Base-by-base conservation (phyloP, 257 asterid species). In the Jasminum sambac region DNA sequence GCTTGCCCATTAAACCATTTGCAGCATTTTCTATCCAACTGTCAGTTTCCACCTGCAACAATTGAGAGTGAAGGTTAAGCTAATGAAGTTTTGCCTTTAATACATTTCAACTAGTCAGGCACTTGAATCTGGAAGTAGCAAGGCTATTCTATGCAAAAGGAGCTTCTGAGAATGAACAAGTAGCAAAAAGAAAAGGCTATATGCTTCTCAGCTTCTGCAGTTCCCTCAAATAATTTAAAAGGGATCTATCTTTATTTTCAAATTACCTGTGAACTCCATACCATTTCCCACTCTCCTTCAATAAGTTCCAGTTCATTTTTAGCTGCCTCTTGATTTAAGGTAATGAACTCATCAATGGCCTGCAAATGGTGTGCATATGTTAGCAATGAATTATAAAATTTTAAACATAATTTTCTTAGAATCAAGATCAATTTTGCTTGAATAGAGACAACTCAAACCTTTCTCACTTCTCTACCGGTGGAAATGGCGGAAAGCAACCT, bases 21-120 rank as follows among this genome's bases (percentile, higher is more conserved):
- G 90, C 86, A 40, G 98, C 97, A 85, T 93, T 93, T 86, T 93
- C 96, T 70, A 93, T 77, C 97, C 98, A 90, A 76, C 98, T 93
- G 76, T 93, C 96, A 0, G 98, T 93, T 77, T 77, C 96, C 74
- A 84, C 91, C 98, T 93, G 83, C 68, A 72, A 30, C 16, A 3
- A 24, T 14, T 17, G n/a, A 24, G 58, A 24, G 69, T 50, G 23
- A 6, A 57, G 63, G 19, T 25, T 70, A 26, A 72, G 70, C 38
- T 5, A 39, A 39, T 0, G 62, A 23, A 1, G n/a, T 3, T 10
- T 21, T 10, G 62, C 30, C 12, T 55, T 55, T 34, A 55, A 11
- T 62, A 61, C 11, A 34, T 55, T 69, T 11, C 41, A n/a, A 37
- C 9, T 55, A 55, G 14, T 23, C 7, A 3, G 3, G 62, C 67